Conservation (phyloP, 2,329 filamentous ascomycete genomes). For the Cercospora sp. region DNA sequence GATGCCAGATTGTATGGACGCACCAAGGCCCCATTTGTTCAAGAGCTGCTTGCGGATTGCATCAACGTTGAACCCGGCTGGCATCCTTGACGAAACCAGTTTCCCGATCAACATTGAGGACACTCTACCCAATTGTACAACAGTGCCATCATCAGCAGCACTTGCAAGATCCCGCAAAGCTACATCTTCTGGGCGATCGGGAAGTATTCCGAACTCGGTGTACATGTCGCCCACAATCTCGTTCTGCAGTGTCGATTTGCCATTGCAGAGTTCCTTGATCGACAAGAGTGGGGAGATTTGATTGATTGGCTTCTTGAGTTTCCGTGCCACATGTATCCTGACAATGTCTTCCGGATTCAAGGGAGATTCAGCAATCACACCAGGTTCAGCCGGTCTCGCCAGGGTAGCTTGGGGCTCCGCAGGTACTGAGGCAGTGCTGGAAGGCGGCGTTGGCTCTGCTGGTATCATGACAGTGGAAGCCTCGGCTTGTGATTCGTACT, state of each 20-base stretch:
- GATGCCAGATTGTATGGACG: not conserved
- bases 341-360: not conserved
- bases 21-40: not conserved
- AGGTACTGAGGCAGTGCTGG: not conserved
- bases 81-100: not conserved
- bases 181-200: not conserved
- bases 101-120: not conserved
- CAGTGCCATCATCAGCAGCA: not conserved
- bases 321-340: not conserved
- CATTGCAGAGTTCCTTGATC: not conserved
- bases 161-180: not conserved
- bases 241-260: not conserved
- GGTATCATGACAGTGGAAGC: not conserved
- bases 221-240: not conserved
- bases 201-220: not conserved
- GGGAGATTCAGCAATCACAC: not conserved
- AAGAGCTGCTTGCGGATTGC: not conserved
- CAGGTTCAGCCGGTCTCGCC: not conserved
- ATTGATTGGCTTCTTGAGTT: not conserved
- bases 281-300: not conserved
- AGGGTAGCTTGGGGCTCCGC: not conserved
- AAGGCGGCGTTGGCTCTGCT: not conserved
- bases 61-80: not conserved
- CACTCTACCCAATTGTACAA: not conserved
- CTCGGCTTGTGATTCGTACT: not conserved